A percentile compares a stretch with the other conserved stretches of the same genome.
phyloP scores from a whole-genome alignment of 176 grass and related monocot genomes.

The Juncus inflexus region DNA sequence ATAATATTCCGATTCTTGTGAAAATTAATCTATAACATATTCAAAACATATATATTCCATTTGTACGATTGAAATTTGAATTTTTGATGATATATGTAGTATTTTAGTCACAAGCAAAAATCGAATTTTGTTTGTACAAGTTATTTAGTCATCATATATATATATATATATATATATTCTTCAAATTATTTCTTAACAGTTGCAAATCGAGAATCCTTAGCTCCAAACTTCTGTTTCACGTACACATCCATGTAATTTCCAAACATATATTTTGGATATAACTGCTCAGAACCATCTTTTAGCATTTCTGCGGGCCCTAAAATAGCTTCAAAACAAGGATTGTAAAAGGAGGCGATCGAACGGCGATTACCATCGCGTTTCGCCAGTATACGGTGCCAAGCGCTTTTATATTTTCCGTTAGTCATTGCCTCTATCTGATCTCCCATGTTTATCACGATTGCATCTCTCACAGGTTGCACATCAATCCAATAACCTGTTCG shows the following conservation, averaged over 20 bases:
- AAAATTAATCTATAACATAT: too few relatives aligned
- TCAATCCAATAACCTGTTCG: conserved; percentile 42
- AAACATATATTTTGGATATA: conserved; percentile 62
- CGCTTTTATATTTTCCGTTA: conserved; percentile 84
- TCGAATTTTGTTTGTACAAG: too few relatives aligned
- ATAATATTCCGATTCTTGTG: too few relatives aligned
- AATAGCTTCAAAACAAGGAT: conserved; percentile 49
- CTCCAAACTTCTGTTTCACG: conserved; percentile 60
- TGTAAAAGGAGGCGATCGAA: conserved; percentile 84
- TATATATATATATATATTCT: conserved; percentile 3
- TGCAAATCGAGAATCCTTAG: conserved; percentile 56
- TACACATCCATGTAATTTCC: conserved; percentile 93
- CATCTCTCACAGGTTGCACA: conserved; percentile 66
- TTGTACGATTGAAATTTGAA: too few relatives aligned
- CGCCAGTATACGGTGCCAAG: conserved; percentile 78
- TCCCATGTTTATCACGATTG: conserved; percentile 97
- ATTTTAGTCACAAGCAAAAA: too few relatives aligned
- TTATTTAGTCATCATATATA: too few relatives aligned
- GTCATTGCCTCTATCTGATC: conserved; percentile 84
- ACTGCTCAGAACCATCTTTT: background rate
- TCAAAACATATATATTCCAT: too few relatives aligned
- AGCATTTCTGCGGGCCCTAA: conserved; percentile 35
- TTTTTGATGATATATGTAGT: too few relatives aligned
- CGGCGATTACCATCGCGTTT: conserved; percentile 59
- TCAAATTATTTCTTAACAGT: conserved; percentile 18